phyloP scores from a whole-genome alignment of 177 flowering plant species.

The Vitis hybrid region DNA sequence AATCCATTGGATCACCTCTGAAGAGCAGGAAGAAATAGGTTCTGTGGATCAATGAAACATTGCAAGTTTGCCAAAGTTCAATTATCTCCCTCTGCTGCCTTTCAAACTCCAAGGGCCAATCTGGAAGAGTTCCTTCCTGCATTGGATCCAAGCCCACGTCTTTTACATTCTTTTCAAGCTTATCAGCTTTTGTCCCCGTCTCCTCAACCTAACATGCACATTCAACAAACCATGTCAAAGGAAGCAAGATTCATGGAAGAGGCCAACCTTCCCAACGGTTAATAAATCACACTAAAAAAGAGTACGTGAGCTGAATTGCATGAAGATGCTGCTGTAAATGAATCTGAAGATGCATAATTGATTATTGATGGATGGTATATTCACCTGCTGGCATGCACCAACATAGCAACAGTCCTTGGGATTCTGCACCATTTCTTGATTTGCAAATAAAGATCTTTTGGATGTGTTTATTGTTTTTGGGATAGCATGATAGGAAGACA shows the following conservation, averaged over 20 bases:
- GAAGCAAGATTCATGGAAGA: neutral
- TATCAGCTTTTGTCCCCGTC: constrained; percentile 18
- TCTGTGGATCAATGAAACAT: constrained; percentile 65
- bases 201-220: constrained; percentile 32
- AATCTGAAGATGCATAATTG: neutral
- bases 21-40: constrained; percentile 72
- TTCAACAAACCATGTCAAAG: neutral
- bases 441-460: neutral
- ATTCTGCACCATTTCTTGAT: neutral
- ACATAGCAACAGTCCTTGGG: neutral
- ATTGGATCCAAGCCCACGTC: constrained; percentile 67
- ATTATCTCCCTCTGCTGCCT: constrained; percentile 47
- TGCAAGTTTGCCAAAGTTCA: constrained; percentile 63
- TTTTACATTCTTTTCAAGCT: constrained; percentile 33
- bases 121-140: constrained; percentile 34
- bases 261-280: neutral
- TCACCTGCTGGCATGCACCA: neutral
- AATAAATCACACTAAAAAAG: too few relatives aligned
- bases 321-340: neutral
- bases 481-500: neutral
- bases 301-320: neutral
- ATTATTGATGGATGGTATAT: neutral
- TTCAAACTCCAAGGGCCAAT: constrained; percentile 59
- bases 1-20: constrained; percentile 61
- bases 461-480: neutral